These are phyloP conservation scores for Volvox carteri DNA, from an alignment of 163 green algal genomes.

Conservation along the genomic window DNA sequence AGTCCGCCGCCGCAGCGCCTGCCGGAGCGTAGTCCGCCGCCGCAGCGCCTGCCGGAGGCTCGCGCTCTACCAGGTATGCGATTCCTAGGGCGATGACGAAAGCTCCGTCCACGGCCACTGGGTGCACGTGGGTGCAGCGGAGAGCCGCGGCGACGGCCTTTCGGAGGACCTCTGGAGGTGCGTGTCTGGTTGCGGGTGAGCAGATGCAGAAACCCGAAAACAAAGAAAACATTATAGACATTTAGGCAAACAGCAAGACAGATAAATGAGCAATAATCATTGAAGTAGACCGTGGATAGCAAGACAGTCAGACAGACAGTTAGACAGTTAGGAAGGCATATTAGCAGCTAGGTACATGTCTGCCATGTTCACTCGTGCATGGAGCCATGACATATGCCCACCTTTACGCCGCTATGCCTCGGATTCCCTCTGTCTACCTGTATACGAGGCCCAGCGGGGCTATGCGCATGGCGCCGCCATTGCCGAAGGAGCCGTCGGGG, in stretches of 20 bases:
- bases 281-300: no score
- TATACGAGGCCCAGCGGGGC: constrained; percentile 69
- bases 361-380: background rate
- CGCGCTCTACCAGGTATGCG: constrained; percentile 3
- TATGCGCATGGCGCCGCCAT: constrained; percentile 73
- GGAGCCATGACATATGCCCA: no score
- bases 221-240: no score
- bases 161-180: constrained; percentile 18
- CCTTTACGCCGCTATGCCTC: no score
- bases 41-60: background rate
- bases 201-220: no score
- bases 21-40: background rate
- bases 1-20: background rate
- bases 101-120: constrained; percentile 57
- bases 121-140: constrained; percentile 62
- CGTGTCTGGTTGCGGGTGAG: constrained; percentile 41
- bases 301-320: no score
- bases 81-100: constrained; percentile 56
- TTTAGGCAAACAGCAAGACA: no score
- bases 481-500: constrained; percentile 64
- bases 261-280: no score
- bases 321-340: no score
- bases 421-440: no score
- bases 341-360: no score
- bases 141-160: constrained; percentile 56